Percentiles rank a stretch among this genome's conserved stretches.
phyloP scores from a whole-genome alignment of 2,329 filamentous ascomycete genomes.

The Fusarium nodosum region DNA sequence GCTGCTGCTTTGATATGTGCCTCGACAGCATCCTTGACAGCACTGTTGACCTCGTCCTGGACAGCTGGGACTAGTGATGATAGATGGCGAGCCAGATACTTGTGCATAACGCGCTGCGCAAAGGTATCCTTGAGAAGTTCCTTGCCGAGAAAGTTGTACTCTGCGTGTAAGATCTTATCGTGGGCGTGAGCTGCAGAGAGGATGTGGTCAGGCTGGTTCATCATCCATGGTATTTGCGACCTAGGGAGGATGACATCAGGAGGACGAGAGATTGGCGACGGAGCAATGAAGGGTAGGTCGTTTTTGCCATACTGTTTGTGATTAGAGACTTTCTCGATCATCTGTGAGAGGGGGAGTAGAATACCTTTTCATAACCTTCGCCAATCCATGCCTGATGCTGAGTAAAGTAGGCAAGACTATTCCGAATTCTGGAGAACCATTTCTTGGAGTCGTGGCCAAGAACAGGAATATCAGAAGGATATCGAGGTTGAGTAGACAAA shows the following conservation, averaged over 20 bases:
- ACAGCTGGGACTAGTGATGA: constrained; percentile 57
- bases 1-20: constrained; percentile 19
- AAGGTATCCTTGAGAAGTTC: constrained; percentile 55
- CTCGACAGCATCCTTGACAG: constrained; percentile 56
- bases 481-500: constrained; percentile 56
- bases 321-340: neutral
- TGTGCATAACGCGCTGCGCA: constrained; percentile 60
- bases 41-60: constrained; percentile 56
- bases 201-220: constrained; percentile 61
- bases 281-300: constrained; percentile 58
- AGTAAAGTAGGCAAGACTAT: constrained; percentile 57
- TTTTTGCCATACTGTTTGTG: constrained; percentile 57
- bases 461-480: constrained; percentile 57
- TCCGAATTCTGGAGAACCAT: constrained; percentile 55
- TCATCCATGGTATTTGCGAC: constrained; percentile 61
- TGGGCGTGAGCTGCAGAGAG: constrained; percentile 60
- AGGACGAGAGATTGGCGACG: constrained; percentile 57
- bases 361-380: constrained; percentile 60
- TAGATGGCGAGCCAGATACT: constrained; percentile 59
- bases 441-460: constrained; percentile 56
- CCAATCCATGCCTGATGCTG: constrained; percentile 58
- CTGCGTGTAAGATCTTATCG: constrained; percentile 54
- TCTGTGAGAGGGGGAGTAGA: neutral
- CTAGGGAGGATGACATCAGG: constrained; percentile 61
- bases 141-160: constrained; percentile 60